Conservation (phyloP, 805 yeast species). For the Wickerhamomyces sydowiorum region DNA sequence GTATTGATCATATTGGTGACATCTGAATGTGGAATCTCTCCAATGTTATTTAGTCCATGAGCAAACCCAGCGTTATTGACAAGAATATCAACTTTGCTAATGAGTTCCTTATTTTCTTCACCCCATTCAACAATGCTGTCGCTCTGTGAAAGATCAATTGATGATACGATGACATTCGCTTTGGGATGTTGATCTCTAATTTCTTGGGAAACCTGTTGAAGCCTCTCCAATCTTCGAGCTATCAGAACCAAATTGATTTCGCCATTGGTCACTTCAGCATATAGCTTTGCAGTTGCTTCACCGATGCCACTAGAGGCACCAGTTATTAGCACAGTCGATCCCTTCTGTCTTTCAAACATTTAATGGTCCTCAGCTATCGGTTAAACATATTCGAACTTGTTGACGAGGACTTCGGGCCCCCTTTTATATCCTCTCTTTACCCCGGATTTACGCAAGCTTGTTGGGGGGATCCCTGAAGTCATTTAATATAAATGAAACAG, state of each 20-base stretch:
- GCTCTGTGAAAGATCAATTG: slow-evolving; percentile 50
- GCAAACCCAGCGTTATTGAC: slow-evolving; percentile 73
- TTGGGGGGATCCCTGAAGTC: too few species aligned
- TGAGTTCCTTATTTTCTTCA: slow-evolving; percentile 40
- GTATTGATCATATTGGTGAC: slow-evolving; percentile 71
- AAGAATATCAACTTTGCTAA: slow-evolving; percentile 52
- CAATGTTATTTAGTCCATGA: slow-evolving; percentile 67
- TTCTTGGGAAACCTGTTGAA: slow-evolving; percentile 39
- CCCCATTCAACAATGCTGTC: slow-evolving; percentile 45
- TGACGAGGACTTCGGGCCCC: too few species aligned
- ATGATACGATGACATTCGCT: slow-evolving; percentile 35
- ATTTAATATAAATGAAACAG: too few species aligned
- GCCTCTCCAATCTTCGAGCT: slow-evolving; percentile 63
- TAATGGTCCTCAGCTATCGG: not conserved
- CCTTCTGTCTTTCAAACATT: slow-evolving; percentile 52
- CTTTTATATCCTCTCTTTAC: not conserved
- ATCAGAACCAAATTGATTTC: slow-evolving; percentile 58
- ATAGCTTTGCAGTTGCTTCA: slow-evolving; percentile 76
- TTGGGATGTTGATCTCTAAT: slow-evolving; percentile 39
- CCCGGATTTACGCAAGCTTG: not conserved
- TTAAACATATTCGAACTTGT: not conserved
- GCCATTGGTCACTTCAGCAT: slow-evolving; percentile 68
- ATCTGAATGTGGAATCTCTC: slow-evolving; percentile 53
- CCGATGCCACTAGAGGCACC: slow-evolving; percentile 96
- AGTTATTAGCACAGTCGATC: slow-evolving; percentile 74